These are phyloP conservation scores for Ogataea allantospora DNA, from an alignment of 805 yeast species.

Conservation along the genomic window DNA sequence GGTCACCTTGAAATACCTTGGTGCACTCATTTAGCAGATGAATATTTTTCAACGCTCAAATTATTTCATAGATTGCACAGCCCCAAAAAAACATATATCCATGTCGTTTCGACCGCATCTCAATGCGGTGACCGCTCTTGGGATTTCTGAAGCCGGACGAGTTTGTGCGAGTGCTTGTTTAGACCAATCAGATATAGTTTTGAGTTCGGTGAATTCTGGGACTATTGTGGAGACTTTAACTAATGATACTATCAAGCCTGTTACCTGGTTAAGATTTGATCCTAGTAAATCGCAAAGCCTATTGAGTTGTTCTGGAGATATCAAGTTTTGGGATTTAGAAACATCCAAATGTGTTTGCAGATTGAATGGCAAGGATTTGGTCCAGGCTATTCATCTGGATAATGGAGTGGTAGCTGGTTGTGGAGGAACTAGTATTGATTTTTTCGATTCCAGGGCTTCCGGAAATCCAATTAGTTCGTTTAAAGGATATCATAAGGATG, in stretches of 20 bases:
- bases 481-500: constrained; percentile 17
- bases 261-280: constrained; percentile 11
- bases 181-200: constrained; percentile 10
- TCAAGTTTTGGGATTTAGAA: constrained; percentile 19
- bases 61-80: constrained; percentile 1
- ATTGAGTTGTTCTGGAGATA: constrained; percentile 17
- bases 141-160: constrained; percentile 8
- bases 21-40: constrained; percentile 10
- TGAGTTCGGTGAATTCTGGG: constrained; percentile 9
- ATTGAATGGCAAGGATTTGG: constrained; percentile 4
- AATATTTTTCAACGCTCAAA: constrained; percentile 4
- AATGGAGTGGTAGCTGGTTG: constrained; percentile 14
- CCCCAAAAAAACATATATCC: neutral
- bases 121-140: constrained; percentile 13
- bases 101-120: constrained; percentile 13
- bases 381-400: constrained; percentile 11
- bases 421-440: constrained; percentile 12
- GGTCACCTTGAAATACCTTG: constrained; percentile 59
- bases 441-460: constrained; percentile 15
- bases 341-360: neutral
- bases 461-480: constrained; percentile 10
- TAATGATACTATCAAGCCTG: constrained; percentile 13
- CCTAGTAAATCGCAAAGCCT: constrained; percentile 7
- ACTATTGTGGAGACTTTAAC: constrained; percentile 4
- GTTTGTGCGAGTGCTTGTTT: constrained; percentile 12